These are phyloP conservation scores for Quercus phellos DNA, from an alignment of 331 rosid species.

Conservation along the genomic window DNA sequence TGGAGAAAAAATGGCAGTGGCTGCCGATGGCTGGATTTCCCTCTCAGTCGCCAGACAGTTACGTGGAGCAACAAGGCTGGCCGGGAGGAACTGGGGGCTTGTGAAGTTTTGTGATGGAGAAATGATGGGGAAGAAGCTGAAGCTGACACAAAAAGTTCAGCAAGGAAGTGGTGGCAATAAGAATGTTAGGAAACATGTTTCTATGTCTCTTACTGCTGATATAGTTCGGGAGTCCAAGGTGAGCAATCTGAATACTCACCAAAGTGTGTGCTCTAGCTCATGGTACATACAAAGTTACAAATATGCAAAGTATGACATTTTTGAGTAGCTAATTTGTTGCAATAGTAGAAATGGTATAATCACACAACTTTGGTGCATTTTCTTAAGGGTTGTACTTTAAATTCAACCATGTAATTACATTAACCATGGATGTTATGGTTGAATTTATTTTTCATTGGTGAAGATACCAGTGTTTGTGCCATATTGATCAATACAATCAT, in stretches of 20 bases:
- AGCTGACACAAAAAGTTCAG: constrained; percentile 17
- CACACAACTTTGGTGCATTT: no score
- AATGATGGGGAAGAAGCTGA: constrained; percentile 46
- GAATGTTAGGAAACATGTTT: constrained; percentile 17
- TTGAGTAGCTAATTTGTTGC: no score
- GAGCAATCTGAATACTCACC: background rate
- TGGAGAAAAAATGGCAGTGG: constrained; percentile 20
- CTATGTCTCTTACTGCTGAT: constrained; percentile 31
- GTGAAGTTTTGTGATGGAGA: constrained; percentile 45
- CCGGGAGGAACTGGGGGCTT: constrained; percentile 20
- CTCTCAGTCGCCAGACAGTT: constrained; percentile 22
- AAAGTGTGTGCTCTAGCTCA: background rate
- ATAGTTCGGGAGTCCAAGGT: constrained; percentile 28
- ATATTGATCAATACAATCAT: no score
- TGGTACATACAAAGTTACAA: background rate
- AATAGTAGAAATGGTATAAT: no score
- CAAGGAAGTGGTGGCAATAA: constrained; percentile 6
- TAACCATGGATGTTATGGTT: no score
- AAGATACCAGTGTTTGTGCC: no score
- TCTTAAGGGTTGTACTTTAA: no score
- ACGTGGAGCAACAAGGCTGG: constrained; percentile 6
- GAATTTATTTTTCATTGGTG: no score
- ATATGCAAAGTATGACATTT: no score
- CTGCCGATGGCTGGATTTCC: constrained; percentile 38
- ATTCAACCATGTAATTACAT: no score